Base-by-base conservation (phyloP, 1,284 basidiomycete genomes). In the Microbotryum scabiosae region DNA sequence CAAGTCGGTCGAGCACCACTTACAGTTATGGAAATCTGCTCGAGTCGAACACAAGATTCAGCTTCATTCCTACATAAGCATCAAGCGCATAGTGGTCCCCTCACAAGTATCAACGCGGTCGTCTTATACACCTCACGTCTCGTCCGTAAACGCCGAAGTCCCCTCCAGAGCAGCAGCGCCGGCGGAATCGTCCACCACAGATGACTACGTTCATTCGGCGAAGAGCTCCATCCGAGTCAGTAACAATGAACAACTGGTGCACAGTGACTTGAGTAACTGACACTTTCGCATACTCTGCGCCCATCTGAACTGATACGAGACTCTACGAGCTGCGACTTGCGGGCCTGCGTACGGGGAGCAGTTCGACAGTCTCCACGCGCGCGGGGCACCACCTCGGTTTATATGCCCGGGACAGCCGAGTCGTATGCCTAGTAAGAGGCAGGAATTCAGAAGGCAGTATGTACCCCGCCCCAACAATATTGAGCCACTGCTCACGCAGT, bases 101-200 rank as follows among this genome's bases (percentile, higher is more conserved):
- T 44, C 26, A 67, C 65, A 26, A 28, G 49, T 36, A 57, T 57
- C 21, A 67, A 44, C 47, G 58, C 60, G 20, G 26, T 43, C 1
- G 62, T 64, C 53, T 64, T 64, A 55, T 57, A 59, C 23, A 67
- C 65, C 16, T 67, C 65, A 7, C 65, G 32, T 16, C 49, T 30
- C 12, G 65, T 67, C 28, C 65, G 18, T 8, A 67, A 51, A 12
- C 56, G 55, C 18, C 65, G 44, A 14, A 63, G 62, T 6, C 30
- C 41, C 49, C 30, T 23, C 65, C 65, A 67, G 46, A 67, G 60
- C 16, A 45, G 23, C 51, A 57, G 21, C 2, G 65, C 55, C 9
- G 62, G 65, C 41, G 65, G 65, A 18, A 67, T 60, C 23, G 65
- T 67, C 65, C 65, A 67, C 41, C 52, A 54, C 3, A 51, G 21